Evolutionary conservation across 345 rosid species (phyloP).

Genomic region (Noccaea bulbosa): DNA sequence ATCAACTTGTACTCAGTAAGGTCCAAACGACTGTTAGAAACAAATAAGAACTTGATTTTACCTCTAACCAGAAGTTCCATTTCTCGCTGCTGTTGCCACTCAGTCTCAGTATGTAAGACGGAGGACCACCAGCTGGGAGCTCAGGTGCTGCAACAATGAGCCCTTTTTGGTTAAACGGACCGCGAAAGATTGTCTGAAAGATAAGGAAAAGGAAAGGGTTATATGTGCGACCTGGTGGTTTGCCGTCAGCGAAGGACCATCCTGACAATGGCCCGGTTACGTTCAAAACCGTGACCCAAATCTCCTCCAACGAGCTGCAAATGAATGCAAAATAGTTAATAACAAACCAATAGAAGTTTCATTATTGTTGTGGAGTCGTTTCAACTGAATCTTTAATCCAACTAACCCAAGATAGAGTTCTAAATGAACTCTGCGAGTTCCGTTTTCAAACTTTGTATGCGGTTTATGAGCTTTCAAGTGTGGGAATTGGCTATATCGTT

Average conservation of each 20-base stretch:
- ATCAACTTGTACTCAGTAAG: background rate
- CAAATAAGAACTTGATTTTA: slow-evolving; percentile 28
- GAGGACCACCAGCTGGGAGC: slow-evolving; percentile 64
- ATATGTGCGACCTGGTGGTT: slow-evolving; percentile 60
- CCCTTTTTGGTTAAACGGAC: slow-evolving; percentile 9
- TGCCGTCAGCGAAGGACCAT: slow-evolving; percentile 91
- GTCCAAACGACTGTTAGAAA: background rate
- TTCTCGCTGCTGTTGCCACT: slow-evolving; percentile 70
- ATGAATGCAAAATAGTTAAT: background rate
- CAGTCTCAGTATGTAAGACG: slow-evolving; percentile 82
- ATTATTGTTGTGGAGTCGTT: background rate
- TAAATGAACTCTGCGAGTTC: slow-evolving; percentile 81
- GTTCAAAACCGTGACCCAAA: slow-evolving; percentile 92
- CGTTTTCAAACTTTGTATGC: slow-evolving; percentile 40
- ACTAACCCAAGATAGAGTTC: slow-evolving; percentile 93
- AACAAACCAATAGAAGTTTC: background rate
- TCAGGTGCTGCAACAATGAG: slow-evolving; percentile 63
- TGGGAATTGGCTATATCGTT: slow-evolving; percentile 63
- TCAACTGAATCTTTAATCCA: background rate
- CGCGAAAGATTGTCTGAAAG: background rate
- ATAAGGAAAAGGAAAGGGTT: background rate
- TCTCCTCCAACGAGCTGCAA: slow-evolving; percentile 81
- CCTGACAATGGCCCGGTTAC: slow-evolving; percentile 87
- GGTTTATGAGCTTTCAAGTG: slow-evolving; percentile 56
- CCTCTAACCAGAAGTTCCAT: slow-evolving; percentile 97